Percentiles rank a stretch among this genome's conserved stretches.
These are phyloP conservation scores for Metarhizium guizhouense DNA, from an alignment of 2,329 filamentous ascomycete genomes.

Conservation along the genomic window DNA sequence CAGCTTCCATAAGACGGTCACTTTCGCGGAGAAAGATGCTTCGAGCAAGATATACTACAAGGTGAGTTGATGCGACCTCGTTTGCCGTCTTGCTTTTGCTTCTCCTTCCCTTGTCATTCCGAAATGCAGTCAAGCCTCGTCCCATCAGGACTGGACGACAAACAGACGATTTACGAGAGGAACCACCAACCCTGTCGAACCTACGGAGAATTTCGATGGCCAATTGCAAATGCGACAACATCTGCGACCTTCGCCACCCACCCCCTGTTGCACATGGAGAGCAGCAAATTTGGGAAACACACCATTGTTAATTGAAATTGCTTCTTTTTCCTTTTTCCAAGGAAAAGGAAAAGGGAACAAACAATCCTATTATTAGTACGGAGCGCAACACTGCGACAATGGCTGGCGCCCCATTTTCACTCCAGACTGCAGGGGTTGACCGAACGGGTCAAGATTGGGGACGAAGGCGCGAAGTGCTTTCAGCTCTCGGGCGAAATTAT, in stretches of 20 bases:
- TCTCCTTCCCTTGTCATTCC: background rate
- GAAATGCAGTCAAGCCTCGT: background rate
- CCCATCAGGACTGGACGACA: background rate
- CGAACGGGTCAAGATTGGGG: background rate
- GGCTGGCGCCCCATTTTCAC: background rate
- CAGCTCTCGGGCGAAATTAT: background rate
- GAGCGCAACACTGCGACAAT: background rate
- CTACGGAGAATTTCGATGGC: background rate
- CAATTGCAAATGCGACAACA: background rate
- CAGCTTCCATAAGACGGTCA: slow-evolving; percentile 72
- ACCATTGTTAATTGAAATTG: background rate
- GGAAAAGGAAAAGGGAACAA: background rate
- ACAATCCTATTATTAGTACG: background rate
- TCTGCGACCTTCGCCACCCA: background rate
- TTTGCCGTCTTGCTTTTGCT: background rate
- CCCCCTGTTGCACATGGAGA: background rate
- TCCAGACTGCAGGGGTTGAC: background rate
- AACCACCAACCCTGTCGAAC: background rate
- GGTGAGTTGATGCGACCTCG: slow-evolving; percentile 40
- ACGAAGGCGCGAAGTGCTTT: background rate
- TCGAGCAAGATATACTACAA: slow-evolving; percentile 84
- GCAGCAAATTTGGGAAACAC: background rate
- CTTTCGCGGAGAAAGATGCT: slow-evolving; percentile 45
- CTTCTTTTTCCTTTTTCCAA: background rate
- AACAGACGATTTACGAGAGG: background rate